Evolutionary conservation across 306 rosid genomes (phyloP), one percentile per base, ranked within the genome.

Genomic region (Ormosia semicastrata): DNA sequence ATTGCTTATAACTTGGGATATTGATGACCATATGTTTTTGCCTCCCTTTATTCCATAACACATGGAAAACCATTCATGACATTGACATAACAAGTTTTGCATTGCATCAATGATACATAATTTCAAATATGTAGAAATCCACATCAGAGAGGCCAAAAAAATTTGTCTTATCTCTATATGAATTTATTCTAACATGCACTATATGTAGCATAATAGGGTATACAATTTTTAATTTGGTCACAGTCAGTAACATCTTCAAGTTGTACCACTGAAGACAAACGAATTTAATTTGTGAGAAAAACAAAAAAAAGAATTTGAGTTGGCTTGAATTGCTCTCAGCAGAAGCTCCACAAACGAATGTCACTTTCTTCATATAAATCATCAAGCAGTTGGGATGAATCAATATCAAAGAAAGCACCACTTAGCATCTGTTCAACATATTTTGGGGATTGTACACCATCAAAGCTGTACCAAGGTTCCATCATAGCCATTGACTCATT

Each of bases 341-440:
- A 88, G 92, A 95, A 96, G 84, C 88, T 93, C 99, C 99, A 96
- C 82, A 96, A 79, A 53, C 78, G 83, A 85, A 96, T 88, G 49
- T 93, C 98, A 69, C 82, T 86, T 81, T 96, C 99, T 81, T 92
- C 99, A 15, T 88, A 92, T 29, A 87, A 64, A 81, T 92, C 97
- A 78, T 88, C 83, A 6, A 85, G 18, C 77, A 83, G 29, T 60
- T 79, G 81, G 15, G 85, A 81, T 1, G 98, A 93, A 84, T 88
- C 94, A 76, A 89, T 85, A 76, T 92, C 94, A 73, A 91, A 87
- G 56, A 87, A 68, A 58, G 87, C 69, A 13, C 88, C 92, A 84
- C 65, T 87, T 8, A 93, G 67, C 89, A 92, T 85, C 29, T 94
- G 97, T 77, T 91, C 97, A 58, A 88, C 70, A 71, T 84, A 90